Evolutionary conservation across 805 yeast genomes (phyloP).

Genomic region (Ogataea salicorniae): DNA sequence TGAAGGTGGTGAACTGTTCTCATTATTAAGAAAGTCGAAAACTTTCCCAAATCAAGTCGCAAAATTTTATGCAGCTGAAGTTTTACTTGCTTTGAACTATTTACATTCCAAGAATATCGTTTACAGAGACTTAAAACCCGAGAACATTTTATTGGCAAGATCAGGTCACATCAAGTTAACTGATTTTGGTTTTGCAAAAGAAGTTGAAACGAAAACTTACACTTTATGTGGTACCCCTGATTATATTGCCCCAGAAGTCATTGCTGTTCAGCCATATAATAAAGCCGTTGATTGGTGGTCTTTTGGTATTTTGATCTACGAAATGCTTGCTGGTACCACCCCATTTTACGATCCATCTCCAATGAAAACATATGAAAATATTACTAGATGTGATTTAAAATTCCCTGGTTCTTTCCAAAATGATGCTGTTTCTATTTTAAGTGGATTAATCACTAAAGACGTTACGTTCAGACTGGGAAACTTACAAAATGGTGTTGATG

Average conservation of each 20-base stretch:
- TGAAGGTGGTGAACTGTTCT: slow-evolving; percentile 59
- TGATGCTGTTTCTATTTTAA: slow-evolving; percentile 48
- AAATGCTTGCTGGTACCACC: slow-evolving; percentile 59
- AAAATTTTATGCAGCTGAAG: slow-evolving; percentile 61
- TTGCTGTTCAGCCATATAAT: slow-evolving; percentile 57
- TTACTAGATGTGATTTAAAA: slow-evolving; percentile 48
- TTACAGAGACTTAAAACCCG: slow-evolving; percentile 59
- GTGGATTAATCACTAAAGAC: slow-evolving; percentile 50
- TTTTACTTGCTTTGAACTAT: slow-evolving; percentile 52
- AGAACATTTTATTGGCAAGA: slow-evolving; percentile 52
- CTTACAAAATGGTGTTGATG: slow-evolving; percentile 53
- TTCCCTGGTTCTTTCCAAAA: slow-evolving; percentile 53
- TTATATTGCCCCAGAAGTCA: slow-evolving; percentile 61
- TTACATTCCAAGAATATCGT: slow-evolving; percentile 53
- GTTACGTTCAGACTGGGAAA: slow-evolving; percentile 53
- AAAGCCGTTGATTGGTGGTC: slow-evolving; percentile 67
- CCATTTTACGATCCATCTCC: slow-evolving; percentile 62
- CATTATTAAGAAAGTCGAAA: slow-evolving; percentile 51
- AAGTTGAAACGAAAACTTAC: slow-evolving; percentile 54
- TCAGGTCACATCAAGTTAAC: slow-evolving; percentile 59
- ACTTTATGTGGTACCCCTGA: slow-evolving; percentile 63
- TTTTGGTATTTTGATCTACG: slow-evolving; percentile 53
- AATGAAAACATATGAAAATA: slow-evolving; percentile 60
- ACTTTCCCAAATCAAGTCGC: slow-evolving; percentile 61
- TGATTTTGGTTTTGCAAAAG: slow-evolving; percentile 61